These are phyloP conservation scores for Spiromastix sp. DNA, from an alignment of 2,329 filamentous ascomycete species.

Conservation along the genomic window DNA sequence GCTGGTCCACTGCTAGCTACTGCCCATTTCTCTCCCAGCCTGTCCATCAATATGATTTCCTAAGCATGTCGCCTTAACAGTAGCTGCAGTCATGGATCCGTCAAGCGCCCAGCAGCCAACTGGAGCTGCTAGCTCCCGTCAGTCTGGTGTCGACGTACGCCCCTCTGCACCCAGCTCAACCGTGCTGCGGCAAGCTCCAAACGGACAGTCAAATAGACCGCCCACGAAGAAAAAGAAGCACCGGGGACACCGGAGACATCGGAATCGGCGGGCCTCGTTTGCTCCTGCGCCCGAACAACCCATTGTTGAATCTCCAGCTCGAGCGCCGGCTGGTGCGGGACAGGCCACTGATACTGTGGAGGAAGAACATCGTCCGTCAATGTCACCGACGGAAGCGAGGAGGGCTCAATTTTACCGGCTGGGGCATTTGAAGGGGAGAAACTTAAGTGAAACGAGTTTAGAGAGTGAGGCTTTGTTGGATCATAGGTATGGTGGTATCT, in stretches of 20 bases:
- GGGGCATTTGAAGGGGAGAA: conserved; percentile 35
- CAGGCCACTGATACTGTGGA: conserved; percentile 19
- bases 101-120: too few relatives aligned
- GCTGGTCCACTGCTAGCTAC: too few relatives aligned
- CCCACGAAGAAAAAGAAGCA: conserved; percentile 61
- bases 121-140: conserved; percentile 1
- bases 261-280: conserved; percentile 69
- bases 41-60: too few relatives aligned
- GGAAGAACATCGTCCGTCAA: conserved; percentile 32
- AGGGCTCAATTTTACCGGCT: conserved; percentile 50
- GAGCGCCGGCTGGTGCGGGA: neutral
- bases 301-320: conserved; percentile 1
- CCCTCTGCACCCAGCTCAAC: conserved; percentile 3
- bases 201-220: conserved; percentile 6
- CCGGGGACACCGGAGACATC: conserved; percentile 68
- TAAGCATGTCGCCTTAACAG: too few relatives aligned
- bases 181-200: neutral
- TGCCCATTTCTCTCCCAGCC: too few relatives aligned
- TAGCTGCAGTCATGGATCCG: too few relatives aligned
- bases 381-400: too few relatives aligned
- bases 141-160: neutral
- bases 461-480: conserved; percentile 83
- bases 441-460: conserved; percentile 72
- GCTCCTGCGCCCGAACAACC: conserved; percentile 49
- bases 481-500: conserved; percentile 53